Evolutionary conservation across 331 rosid genomes (phyloP).

Genomic region (Quercus tomentella): DNA sequence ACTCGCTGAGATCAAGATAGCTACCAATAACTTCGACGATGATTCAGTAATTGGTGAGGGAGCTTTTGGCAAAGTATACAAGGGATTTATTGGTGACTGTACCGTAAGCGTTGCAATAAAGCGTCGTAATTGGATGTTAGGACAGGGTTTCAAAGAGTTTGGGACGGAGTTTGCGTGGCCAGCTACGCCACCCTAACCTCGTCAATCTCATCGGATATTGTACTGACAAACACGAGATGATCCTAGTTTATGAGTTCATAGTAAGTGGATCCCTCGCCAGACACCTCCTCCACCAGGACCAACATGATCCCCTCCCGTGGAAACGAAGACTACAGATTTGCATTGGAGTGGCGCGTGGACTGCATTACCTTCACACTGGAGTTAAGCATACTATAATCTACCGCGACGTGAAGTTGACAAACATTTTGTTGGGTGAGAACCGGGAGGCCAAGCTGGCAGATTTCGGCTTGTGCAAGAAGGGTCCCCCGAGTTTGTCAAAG

Average conservation of each 20-base stretch:
- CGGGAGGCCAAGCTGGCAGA: constrained; percentile 60
- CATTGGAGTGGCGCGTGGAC: constrained; percentile 54
- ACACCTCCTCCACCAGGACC: constrained; percentile 38
- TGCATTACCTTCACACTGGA: constrained; percentile 56
- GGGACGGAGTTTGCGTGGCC: neutral
- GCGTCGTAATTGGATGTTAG: no score
- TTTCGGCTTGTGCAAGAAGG: constrained; percentile 52
- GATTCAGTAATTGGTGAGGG: no score
- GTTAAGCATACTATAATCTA: constrained; percentile 39
- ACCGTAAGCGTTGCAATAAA: no score
- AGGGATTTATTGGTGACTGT: no score
- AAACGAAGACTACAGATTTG: constrained; percentile 44
- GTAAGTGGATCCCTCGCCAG: constrained; percentile 46
- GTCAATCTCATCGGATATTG: no score
- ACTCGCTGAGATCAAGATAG: no score
- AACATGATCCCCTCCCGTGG: constrained; percentile 33
- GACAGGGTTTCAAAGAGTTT: no score
- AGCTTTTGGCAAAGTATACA: no score
- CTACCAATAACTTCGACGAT: no score
- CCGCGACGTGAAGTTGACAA: constrained; percentile 54
- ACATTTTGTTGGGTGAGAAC: constrained; percentile 45
- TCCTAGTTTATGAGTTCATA: constrained; percentile 29
- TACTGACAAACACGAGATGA: no score
- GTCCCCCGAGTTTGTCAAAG: constrained; percentile 24
- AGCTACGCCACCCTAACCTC: neutral